A percentile compares a stretch with the other conserved stretches of the same genome.
Conservation (phyloP, 2,329 filamentous ascomycete species). For the Ascochyta rabiei region DNA sequence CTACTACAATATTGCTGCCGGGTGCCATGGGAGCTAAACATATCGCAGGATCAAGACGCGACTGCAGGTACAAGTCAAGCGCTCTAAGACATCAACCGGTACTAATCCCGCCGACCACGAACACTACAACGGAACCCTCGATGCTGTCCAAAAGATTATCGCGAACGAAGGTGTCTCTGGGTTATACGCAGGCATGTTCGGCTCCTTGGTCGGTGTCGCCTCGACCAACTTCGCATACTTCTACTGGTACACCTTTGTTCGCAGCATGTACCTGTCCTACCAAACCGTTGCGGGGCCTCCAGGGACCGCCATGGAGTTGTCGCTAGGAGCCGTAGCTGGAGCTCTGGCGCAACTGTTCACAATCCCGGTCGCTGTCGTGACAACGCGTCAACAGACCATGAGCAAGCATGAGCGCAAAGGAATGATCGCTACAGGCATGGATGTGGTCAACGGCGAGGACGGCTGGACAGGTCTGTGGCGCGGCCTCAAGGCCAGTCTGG, state of each 20-base stretch:
- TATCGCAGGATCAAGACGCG: constrained; percentile 86
- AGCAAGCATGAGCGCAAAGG: constrained; percentile 83
- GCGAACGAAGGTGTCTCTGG: constrained; percentile 79
- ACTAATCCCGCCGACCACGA: constrained; percentile 58
- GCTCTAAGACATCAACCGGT: constrained; percentile 49
- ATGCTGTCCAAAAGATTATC: constrained; percentile 85
- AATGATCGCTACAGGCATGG: constrained; percentile 82
- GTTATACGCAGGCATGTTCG: constrained; percentile 87
- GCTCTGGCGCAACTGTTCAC: constrained; percentile 94
- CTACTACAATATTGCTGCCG: background rate
- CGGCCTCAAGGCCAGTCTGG: constrained; percentile 92
- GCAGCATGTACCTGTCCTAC: constrained; percentile 74
- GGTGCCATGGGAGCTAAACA: constrained; percentile 9
- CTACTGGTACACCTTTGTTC: constrained; percentile 95
- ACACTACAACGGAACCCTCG: constrained; percentile 86
- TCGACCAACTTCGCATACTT: constrained; percentile 99
- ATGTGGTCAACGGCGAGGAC: constrained; percentile 90
- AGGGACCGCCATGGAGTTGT: constrained; percentile 80
- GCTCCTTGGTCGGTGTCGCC: constrained; percentile 86
- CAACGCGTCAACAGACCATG: constrained; percentile 94
- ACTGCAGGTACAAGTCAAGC: constrained; percentile 90
- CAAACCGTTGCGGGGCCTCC: constrained; percentile 67
- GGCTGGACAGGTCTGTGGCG: constrained; percentile 90
- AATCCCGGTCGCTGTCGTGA: constrained; percentile 93
- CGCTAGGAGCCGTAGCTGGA: constrained; percentile 84